Evolutionary conservation across 306 rosid genomes (phyloP).

Genomic region (peach (Prunus persica)): DNA sequence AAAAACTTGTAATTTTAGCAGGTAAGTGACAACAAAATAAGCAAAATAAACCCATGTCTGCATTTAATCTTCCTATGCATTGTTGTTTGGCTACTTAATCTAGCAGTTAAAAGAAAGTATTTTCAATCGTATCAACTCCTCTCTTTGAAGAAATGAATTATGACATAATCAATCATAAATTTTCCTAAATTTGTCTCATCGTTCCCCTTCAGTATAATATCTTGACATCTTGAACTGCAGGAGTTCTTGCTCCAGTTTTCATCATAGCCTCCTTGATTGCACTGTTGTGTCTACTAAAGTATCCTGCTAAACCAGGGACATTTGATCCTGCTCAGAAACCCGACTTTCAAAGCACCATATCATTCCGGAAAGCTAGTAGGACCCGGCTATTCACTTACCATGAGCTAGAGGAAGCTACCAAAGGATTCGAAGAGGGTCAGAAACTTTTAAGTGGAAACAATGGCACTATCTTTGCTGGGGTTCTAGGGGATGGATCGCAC

Average conservation of each 20-base stretch:
- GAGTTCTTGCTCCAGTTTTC: constrained; percentile 70
- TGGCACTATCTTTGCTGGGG: constrained; percentile 63
- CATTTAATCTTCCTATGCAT: constrained; percentile 3
- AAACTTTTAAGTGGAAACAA: constrained; percentile 51
- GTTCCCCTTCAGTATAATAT: constrained; percentile 1
- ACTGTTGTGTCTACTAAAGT: constrained; percentile 55
- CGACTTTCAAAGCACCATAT: constrained; percentile 44
- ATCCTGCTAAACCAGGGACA: constrained; percentile 43
- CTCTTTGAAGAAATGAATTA: not conserved
- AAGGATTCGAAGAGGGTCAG: constrained; percentile 48
- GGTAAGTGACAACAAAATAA: constrained; percentile 41
- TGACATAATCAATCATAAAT: not conserved
- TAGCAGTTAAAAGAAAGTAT: not conserved
- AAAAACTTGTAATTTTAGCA: constrained; percentile 54
- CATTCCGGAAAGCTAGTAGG: constrained; percentile 60
- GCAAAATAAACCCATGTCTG: not conserved
- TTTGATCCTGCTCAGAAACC: constrained; percentile 41
- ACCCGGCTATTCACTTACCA: constrained; percentile 58
- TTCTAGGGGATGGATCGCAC: constrained; percentile 68
- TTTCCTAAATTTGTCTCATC: too few relatives aligned
- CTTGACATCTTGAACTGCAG: constrained; percentile 44
- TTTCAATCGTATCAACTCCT: not conserved
- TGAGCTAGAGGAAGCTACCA: constrained; percentile 77
- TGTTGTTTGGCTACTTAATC: not conserved
- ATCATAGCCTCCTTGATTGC: constrained; percentile 60